phyloP scores from a whole-genome alignment of 768 basidiomycete species.

The Trametes coccinea region DNA sequence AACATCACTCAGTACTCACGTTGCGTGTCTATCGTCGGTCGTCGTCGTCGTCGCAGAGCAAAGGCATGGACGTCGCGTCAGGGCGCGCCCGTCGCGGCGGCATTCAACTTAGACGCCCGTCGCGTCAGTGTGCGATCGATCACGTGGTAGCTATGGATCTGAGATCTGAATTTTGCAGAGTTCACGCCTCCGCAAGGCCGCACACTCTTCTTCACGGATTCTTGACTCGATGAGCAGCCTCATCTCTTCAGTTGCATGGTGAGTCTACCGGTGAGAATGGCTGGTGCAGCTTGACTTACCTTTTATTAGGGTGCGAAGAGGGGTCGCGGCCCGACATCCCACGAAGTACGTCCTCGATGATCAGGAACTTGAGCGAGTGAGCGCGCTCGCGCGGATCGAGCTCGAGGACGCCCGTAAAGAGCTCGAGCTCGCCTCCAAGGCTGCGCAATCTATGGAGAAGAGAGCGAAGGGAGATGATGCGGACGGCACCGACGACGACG shows the following conservation, averaged over 20 bases:
- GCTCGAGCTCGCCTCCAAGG: conserved; percentile 77
- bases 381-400: conserved; percentile 81
- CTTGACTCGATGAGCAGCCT: conserved; percentile 60
- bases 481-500: conserved; percentile 53
- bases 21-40: neutral
- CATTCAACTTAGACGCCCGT: neutral
- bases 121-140: conserved; percentile 63
- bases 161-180: conserved; percentile 12
- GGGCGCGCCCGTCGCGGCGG: too few species aligned
- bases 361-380: conserved; percentile 85
- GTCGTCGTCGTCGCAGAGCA: conserved; percentile 49
- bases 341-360: conserved; percentile 89
- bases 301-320: conserved; percentile 70
- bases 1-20: neutral
- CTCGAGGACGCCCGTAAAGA: conserved; percentile 89
- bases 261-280: neutral
- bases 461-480: conserved; percentile 67
- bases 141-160: conserved; percentile 34
- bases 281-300: neutral
- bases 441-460: conserved; percentile 68
- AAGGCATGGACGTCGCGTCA: neutral
- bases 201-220: conserved; percentile 55
- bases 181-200: neutral
- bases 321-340: conserved; percentile 73
- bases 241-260: conserved; percentile 72